Conservation (phyloP, 257 asterid species). For the Rauvolfia tetraphylla region DNA sequence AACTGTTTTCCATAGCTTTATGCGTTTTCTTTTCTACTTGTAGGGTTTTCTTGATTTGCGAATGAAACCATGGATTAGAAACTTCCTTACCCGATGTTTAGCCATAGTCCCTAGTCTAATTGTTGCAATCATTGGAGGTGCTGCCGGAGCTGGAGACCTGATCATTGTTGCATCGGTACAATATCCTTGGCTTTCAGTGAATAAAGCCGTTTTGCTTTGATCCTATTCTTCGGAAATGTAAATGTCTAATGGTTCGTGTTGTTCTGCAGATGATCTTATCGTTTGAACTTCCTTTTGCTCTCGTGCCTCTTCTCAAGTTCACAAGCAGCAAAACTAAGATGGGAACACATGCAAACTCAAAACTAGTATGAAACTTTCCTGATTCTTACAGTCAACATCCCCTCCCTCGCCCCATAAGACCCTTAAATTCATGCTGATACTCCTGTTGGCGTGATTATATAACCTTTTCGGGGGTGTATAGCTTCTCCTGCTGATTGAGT, state of each 20-base stretch:
- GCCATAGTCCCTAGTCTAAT: conserved; percentile 89
- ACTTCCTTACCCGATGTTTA: conserved; percentile 74
- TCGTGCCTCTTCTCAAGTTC: conserved; percentile 92
- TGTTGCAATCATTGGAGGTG: conserved; percentile 81
- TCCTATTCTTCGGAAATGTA: neutral
- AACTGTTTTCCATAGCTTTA: neutral
- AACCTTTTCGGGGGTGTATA: too few relatives aligned
- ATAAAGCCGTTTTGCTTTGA: neutral
- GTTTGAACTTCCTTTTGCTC: conserved; percentile 93
- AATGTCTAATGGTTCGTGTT: neutral
- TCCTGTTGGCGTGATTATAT: too few relatives aligned
- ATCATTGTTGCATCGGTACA: conserved; percentile 69
- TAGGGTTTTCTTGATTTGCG: conserved; percentile 94
- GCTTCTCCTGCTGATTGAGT: too few relatives aligned
- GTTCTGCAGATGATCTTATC: conserved; percentile 82
- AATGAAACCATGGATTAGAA: conserved; percentile 88
- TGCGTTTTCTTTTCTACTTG: conserved; percentile 12
- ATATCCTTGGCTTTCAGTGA: neutral
- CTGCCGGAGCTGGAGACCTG: conserved; percentile 84
- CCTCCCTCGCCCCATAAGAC: neutral
- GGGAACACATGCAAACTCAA: conserved; percentile 74
- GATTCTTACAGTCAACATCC: neutral
- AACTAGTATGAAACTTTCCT: conserved; percentile 38
- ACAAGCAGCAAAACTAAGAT: conserved; percentile 91
- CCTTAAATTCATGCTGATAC: too few relatives aligned